Evolutionary conservation across 1,284 basidiomycete genomes (phyloP).

Genomic region (Violaceomyces palustris): DNA sequence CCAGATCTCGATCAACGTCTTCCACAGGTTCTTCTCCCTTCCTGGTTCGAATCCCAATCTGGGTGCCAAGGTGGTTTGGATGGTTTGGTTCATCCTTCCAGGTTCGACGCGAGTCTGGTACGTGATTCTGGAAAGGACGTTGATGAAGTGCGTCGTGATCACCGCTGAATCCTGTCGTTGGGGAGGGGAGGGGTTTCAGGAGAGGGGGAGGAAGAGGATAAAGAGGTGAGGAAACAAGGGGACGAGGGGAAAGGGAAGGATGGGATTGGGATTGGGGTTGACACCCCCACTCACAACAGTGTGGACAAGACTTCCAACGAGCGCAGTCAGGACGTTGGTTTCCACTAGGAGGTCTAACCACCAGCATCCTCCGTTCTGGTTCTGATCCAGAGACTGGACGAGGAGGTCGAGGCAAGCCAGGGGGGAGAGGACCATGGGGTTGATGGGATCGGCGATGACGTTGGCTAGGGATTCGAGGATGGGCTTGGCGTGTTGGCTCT

Average conservation of each 20-base stretch:
- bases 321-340: constrained; percentile 19
- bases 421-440: constrained; percentile 38
- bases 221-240: no score
- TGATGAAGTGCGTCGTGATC: constrained; percentile 37
- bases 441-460: constrained; percentile 39
- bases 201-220: background rate
- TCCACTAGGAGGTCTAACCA: no score
- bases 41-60: no score
- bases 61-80: no score
- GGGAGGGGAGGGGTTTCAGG: background rate
- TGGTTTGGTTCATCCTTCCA: no score
- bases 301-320: constrained; percentile 34
- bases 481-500: constrained; percentile 25
- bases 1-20: constrained; percentile 17
- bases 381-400: constrained; percentile 26
- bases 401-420: constrained; percentile 35
- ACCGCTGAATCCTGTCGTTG: constrained; percentile 28
- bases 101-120: no score
- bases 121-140: constrained; percentile 38
- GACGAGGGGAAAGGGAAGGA: no score
- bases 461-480: constrained; percentile 29
- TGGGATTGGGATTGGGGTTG: no score
- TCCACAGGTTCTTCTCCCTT: no score
- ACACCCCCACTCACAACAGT: no score
- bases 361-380: background rate